phyloP scores from a whole-genome alignment of 106 monocot genomes.

The Allium cepa region DNA sequence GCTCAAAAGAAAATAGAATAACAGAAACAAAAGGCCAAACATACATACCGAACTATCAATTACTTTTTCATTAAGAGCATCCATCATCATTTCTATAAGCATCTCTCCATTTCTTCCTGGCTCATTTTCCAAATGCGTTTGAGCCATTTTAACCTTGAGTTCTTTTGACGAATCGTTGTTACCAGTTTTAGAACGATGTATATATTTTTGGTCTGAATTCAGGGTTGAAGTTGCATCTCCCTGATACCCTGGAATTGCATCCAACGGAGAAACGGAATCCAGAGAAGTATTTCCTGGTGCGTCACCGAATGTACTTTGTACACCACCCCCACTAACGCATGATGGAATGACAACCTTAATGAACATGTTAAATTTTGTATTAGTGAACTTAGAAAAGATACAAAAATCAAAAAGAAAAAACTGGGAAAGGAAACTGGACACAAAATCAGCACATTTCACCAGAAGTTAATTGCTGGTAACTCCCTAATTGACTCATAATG shows the following conservation, averaged over 20 bases:
- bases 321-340: too few species aligned
- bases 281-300: too few species aligned
- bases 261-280: constrained; percentile 5
- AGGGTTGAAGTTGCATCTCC: constrained; percentile 70
- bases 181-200: constrained; percentile 18
- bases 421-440: too few species aligned
- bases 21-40: not conserved
- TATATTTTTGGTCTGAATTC: constrained; percentile 27
- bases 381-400: too few species aligned
- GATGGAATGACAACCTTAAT: too few species aligned
- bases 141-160: constrained; percentile 71
- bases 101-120: constrained; percentile 50
- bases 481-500: too few species aligned
- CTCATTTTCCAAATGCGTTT: constrained; percentile 60
- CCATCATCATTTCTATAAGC: constrained; percentile 56
- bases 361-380: too few species aligned
- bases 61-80: constrained; percentile 14
- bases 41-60: constrained; percentile 49
- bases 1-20: not conserved
- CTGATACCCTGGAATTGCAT: constrained; percentile 34
- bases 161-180: constrained; percentile 57
- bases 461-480: too few species aligned
- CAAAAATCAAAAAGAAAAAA: too few species aligned
- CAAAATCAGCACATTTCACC: too few species aligned
- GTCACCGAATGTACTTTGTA: too few species aligned